Evolutionary conservation across 345 rosid genomes (phyloP).

Genomic region (Zanthoxylum bungeanum): DNA sequence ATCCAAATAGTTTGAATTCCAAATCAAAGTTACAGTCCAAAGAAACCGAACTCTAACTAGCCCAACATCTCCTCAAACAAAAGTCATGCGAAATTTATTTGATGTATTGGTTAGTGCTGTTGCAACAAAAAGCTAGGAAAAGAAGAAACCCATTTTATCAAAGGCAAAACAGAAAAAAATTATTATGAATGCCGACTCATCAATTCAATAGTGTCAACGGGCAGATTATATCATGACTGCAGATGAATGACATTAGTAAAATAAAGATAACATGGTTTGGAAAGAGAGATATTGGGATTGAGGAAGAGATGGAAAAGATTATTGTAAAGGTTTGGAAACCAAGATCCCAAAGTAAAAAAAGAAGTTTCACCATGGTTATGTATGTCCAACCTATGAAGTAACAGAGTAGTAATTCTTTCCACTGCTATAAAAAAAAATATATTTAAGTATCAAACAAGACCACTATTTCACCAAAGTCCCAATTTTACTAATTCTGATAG

Average conservation of each 20-base stretch:
- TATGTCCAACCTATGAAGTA: neutral
- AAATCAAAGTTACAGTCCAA: neutral
- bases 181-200: conserved; percentile 1
- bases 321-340: conserved; percentile 7
- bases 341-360: conserved; percentile 3
- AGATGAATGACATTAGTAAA: neutral
- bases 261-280: conserved; percentile 11
- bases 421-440: neutral
- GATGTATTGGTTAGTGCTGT: neutral
- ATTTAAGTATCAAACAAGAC: neutral
- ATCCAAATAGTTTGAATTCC: conserved; percentile 4
- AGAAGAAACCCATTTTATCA: neutral
- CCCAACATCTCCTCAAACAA: conserved; percentile 1
- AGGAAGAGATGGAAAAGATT: neutral
- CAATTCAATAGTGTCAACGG: conserved; percentile 5
- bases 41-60: neutral
- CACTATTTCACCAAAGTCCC: neutral
- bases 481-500: neutral
- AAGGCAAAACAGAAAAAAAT: neutral
- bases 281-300: conserved; percentile 16
- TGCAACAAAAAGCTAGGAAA: conserved; percentile 14
- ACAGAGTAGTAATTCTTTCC: neutral
- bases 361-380: neutral
- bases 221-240: neutral
- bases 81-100: neutral